Percentiles rank a stretch among this genome's conserved stretches.
phyloP scores from a whole-genome alignment of 768 basidiomycete species.

The Kwoniella mangroviensis region DNA sequence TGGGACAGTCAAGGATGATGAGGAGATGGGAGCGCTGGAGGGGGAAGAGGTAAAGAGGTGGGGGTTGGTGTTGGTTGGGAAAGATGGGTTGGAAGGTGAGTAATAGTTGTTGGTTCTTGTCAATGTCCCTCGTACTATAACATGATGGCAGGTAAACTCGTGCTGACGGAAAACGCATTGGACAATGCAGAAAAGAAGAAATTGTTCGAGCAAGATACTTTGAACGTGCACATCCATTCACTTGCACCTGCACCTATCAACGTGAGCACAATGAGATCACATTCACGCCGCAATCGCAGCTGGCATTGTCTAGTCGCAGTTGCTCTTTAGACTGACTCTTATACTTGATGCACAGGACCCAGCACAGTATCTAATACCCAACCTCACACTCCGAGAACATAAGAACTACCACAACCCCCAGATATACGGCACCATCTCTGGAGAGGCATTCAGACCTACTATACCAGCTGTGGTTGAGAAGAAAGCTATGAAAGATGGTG shows the following conservation, averaged over 20 bases:
- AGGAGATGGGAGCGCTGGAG: constrained; percentile 20
- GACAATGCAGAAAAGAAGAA: constrained; percentile 44
- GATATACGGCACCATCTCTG: constrained; percentile 48
- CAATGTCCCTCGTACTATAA: too few relatives aligned
- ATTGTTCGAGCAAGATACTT: constrained; percentile 36
- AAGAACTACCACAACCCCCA: constrained; percentile 33
- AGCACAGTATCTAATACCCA: constrained; percentile 45
- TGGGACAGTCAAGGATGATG: constrained; percentile 13
- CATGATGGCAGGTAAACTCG: not conserved
- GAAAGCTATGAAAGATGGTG: constrained; percentile 45
- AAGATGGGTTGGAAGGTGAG: constrained; percentile 43
- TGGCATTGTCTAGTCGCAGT: not conserved
- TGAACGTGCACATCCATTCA: constrained; percentile 47
- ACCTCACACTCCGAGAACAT: constrained; percentile 29
- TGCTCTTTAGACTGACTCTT: not conserved
- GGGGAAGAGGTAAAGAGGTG: constrained; percentile 25
- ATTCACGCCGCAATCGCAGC: not conserved
- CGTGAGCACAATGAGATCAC: constrained; percentile 23
- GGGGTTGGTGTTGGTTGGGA: constrained; percentile 45
- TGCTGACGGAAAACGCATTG: too few relatives aligned
- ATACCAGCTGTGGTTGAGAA: not conserved
- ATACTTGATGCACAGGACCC: constrained; percentile 35
- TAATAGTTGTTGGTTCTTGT: not conserved
- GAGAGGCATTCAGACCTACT: constrained; percentile 31
- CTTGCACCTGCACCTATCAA: constrained; percentile 41